Conservation (phyloP, 257 asterid genomes). For the Agastache rugosa region DNA sequence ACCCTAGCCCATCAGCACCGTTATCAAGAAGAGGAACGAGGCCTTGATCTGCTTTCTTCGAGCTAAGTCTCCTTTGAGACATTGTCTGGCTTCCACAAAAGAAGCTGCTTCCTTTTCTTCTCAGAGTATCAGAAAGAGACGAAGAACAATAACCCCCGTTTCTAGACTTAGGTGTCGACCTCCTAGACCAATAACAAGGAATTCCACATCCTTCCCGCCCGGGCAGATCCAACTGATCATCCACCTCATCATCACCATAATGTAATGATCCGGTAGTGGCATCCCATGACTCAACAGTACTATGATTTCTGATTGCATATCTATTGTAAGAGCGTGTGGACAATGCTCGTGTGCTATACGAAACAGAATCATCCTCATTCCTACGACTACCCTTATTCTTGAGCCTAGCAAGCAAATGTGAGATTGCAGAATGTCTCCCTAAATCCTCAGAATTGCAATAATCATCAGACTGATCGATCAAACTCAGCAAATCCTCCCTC, state of each 20-base stretch:
- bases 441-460: conserved; percentile 69
- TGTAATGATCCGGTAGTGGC: conserved; percentile 72
- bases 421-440: conserved; percentile 62
- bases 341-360: conserved; percentile 75
- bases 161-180: conserved; percentile 87
- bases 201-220: conserved; percentile 90
- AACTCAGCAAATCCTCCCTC: conserved; percentile 61
- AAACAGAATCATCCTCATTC: conserved; percentile 75
- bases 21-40: conserved; percentile 72
- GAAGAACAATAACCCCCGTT: conserved; percentile 77
- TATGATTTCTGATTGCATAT: conserved; percentile 58
- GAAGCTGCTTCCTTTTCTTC: conserved; percentile 77
- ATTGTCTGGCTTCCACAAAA: conserved; percentile 64
- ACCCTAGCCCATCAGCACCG: conserved; percentile 53
- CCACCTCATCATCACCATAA: conserved; percentile 84
- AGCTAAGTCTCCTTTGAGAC: conserved; percentile 49
- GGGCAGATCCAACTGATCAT: conserved; percentile 70
- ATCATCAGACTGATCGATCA: conserved; percentile 75
- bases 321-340: conserved; percentile 72
- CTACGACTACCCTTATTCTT: conserved; percentile 55
- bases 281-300: conserved; percentile 85
- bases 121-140: conserved; percentile 80
- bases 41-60: conserved; percentile 56
- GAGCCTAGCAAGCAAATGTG: conserved; percentile 76
- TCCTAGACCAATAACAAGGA: conserved; percentile 93